A percentile compares a stretch with the other conserved stretches of the same genome.
Evolutionary conservation across 2,329 filamentous ascomycete species (phyloP).

Genomic region (Xylariaceae sp.): DNA sequence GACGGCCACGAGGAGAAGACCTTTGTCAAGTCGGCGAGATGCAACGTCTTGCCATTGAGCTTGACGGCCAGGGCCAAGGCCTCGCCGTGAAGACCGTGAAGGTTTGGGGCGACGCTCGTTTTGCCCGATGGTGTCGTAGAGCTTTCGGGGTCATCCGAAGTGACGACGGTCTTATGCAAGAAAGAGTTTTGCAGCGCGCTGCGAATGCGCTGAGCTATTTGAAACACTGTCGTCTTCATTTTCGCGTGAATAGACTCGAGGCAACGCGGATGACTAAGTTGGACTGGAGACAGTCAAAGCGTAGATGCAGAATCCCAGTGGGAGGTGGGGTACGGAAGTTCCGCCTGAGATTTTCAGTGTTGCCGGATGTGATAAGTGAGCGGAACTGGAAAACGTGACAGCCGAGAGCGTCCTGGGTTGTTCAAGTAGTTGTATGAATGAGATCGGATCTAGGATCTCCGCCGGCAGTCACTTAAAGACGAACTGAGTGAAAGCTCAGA

Average conservation of each 20-base stretch:
- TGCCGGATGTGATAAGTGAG: no score
- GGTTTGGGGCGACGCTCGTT: slow-evolving; percentile 11
- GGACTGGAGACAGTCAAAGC: slow-evolving; percentile 10
- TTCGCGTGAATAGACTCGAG: background rate
- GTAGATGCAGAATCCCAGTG: slow-evolving; percentile 7
- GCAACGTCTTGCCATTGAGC: slow-evolving; percentile 23
- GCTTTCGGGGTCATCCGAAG: background rate
- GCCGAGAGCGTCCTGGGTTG: no score
- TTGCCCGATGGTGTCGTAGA: slow-evolving; percentile 3
- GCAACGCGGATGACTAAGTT: background rate
- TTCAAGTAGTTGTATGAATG: no score
- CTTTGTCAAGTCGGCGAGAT: slow-evolving; percentile 25
- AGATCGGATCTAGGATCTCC: no score
- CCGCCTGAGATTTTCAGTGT: background rate
- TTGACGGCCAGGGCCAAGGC: slow-evolving; percentile 21
- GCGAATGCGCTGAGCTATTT: slow-evolving; percentile 16
- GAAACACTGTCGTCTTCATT: slow-evolving; percentile 17
- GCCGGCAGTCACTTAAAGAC: no score
- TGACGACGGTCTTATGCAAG: slow-evolving; percentile 12
- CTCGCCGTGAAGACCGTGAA: slow-evolving; percentile 18
- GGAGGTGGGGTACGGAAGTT: slow-evolving; percentile 4
- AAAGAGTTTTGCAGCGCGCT: slow-evolving; percentile 14
- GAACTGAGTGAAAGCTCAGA: no score
- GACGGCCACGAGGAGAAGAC: slow-evolving; percentile 26
- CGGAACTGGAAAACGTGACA: no score